phyloP scores from a whole-genome alignment of 148 eudicot genomes.

The Camellia japonica region DNA sequence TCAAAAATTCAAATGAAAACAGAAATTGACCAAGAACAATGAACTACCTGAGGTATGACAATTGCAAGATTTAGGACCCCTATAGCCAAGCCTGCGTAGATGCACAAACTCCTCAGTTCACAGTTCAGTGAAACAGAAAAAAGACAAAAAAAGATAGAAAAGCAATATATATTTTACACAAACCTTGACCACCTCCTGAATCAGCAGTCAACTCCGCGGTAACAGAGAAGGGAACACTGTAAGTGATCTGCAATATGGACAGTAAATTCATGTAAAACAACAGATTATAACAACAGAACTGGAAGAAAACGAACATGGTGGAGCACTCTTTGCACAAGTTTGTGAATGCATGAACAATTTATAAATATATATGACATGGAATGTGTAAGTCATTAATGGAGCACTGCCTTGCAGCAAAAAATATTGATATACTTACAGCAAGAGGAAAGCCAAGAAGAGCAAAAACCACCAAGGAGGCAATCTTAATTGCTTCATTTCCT shows the following conservation, averaged over 20 bases:
- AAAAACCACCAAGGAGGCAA: constrained; percentile 80
- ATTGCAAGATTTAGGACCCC: constrained; percentile 97
- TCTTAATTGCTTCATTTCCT: constrained; percentile 56
- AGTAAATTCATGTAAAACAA: constrained; percentile 7
- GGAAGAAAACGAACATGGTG: not conserved
- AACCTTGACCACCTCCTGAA: constrained; percentile 98
- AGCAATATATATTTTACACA: constrained; percentile 12
- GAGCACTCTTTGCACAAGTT: not conserved
- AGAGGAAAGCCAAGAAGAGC: constrained; percentile 93
- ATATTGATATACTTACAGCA: constrained; percentile 52
- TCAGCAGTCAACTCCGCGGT: constrained; percentile 93
- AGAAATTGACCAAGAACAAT: not conserved
- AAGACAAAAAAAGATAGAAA: not conserved
- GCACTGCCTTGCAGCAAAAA: not conserved
- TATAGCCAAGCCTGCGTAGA: constrained; percentile 81
- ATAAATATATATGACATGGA: not conserved
- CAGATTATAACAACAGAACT: not conserved
- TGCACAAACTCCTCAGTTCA: constrained; percentile 18
- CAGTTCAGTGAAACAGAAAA: constrained; percentile 3
- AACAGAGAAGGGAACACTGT: constrained; percentile 93
- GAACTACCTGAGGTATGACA: constrained; percentile 86
- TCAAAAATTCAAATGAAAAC: not conserved
- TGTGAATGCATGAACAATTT: not conserved
- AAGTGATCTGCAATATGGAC: constrained; percentile 60
- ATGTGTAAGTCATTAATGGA: not conserved